Conservation (phyloP, 805 yeast species). For the Ogataea allantospora region DNA sequence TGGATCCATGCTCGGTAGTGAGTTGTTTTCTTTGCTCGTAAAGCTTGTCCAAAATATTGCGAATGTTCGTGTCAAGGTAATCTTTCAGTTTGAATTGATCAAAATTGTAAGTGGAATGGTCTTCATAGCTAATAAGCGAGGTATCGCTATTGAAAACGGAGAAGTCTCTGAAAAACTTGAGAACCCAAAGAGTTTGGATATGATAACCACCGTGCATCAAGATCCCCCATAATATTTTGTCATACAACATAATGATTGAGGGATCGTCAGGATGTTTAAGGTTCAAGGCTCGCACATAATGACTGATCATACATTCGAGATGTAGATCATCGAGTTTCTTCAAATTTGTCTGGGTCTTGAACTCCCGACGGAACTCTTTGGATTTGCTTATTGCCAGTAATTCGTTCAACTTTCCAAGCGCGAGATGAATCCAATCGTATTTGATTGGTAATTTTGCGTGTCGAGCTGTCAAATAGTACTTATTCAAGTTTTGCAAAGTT, state of each 20-base stretch:
- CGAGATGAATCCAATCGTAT: conserved; percentile 17
- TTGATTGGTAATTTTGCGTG: conserved; percentile 8
- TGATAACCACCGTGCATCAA: conserved; percentile 45
- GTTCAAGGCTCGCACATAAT: conserved; percentile 37
- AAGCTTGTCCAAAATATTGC: conserved; percentile 10
- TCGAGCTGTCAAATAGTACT: conserved; percentile 12
- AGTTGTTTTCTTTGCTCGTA: conserved; percentile 21
- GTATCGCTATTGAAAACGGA: conserved; percentile 18
- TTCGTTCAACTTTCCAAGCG: conserved; percentile 19
- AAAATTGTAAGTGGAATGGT: conserved; percentile 11
- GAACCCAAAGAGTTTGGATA: conserved; percentile 42
- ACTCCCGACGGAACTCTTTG: conserved; percentile 6
- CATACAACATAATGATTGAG: conserved; percentile 31
- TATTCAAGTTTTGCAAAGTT: conserved; percentile 11
- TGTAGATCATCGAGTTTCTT: conserved; percentile 15
- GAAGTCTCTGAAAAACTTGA: conserved; percentile 36
- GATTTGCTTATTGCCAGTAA: conserved; percentile 13
- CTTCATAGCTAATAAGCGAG: conserved; percentile 19
- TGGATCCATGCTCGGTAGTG: conserved; percentile 8
- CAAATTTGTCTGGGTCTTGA: conserved; percentile 4
- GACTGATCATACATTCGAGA: conserved; percentile 38
- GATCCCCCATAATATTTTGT: conserved; percentile 42
- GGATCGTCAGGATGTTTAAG: conserved; percentile 40
- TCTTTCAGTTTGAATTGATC: conserved; percentile 17
- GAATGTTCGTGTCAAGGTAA: conserved; percentile 9